Base-by-base conservation (phyloP, 2,329 filamentous ascomycete species). In the Emmonsiellopsis sp. region DNA sequence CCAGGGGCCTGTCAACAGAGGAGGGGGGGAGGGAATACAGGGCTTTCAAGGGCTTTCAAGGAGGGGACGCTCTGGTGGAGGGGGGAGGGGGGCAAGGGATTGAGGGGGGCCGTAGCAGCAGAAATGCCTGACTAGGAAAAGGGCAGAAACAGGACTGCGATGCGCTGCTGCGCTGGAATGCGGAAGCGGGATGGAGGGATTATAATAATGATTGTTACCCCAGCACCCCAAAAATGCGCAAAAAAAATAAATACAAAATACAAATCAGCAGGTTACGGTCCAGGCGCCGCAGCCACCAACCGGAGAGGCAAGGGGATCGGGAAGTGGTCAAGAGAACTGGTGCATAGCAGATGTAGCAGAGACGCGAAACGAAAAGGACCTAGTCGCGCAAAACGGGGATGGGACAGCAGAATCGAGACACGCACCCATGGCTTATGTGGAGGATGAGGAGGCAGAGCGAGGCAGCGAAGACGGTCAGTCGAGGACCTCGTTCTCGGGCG, bases 361-460 rank as follows among this genome's bases (percentile, higher is more conserved):
- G 11, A 51, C 40, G 42, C 49, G 31, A 51, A 51, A 44, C 31
- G 39, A 40, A 31, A 51, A 51, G 39, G 49, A 37, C 14, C 39
- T 43, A 51, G 39, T 51, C 31, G 31, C 49, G 39, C 49, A 44
- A 34, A 44, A 37, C 32, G 39, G 42, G 27, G n/a, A 27, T 6
- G 11, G 13, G 31, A 51, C 27, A 33, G 39, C n/a, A 36, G 34
- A 52, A 53, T 42, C 33, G 51, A 49, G 44, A 55, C 44, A 59
- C 57, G 57, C 57, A 59, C 57, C 56, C 57, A 59, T 59, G 53
- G 42, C 48, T 56, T 54, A 53, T 55, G 52, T 55, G 52, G 54
- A 53, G 51, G 52, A 49, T 47, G 40, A 46, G 13, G 45, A 37
- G 46, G 21, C 31, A 11, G 47, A 49, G 47, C 9, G 36, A 49